These are phyloP conservation scores for Ganoderma resinaceum DNA, from an alignment of 1,284 basidiomycete species.

Conservation along the genomic window DNA sequence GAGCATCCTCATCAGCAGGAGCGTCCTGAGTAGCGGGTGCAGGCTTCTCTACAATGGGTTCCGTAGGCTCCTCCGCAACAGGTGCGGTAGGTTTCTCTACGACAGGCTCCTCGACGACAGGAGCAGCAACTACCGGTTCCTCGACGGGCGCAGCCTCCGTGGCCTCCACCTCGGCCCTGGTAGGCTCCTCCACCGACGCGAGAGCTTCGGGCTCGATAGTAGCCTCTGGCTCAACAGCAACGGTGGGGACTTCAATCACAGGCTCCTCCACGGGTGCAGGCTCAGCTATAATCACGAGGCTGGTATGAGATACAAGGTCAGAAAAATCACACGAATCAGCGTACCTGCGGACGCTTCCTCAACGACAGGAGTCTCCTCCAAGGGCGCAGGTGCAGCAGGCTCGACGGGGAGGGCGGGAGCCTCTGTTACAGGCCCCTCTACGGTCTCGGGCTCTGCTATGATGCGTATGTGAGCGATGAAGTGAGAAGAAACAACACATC, in stretches of 20 bases:
- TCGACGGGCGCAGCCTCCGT: background rate
- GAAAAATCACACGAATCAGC: background rate
- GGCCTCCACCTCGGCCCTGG: background rate
- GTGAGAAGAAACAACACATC: background rate
- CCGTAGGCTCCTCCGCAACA: constrained; percentile 10
- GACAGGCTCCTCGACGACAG: background rate
- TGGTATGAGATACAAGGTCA: background rate
- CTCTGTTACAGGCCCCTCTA: background rate
- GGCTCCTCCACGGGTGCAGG: background rate
- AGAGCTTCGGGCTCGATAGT: background rate
- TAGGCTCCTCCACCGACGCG: constrained; percentile 1
- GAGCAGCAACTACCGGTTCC: background rate
- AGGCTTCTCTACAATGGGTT: background rate
- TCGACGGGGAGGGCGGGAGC: background rate
- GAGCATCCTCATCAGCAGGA: background rate
- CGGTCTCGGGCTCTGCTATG: background rate
- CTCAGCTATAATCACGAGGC: background rate
- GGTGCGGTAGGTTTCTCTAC: background rate
- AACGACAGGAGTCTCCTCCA: background rate
- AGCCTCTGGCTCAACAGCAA: background rate
- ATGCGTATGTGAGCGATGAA: background rate
- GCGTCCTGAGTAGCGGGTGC: too few species aligned
- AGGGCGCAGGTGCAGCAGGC: background rate
- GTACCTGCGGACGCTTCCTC: constrained; percentile 1
- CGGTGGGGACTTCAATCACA: background rate